Base-by-base conservation (phyloP, 495 filamentous ascomycete species). In the Talaromyces thailandensis region DNA sequence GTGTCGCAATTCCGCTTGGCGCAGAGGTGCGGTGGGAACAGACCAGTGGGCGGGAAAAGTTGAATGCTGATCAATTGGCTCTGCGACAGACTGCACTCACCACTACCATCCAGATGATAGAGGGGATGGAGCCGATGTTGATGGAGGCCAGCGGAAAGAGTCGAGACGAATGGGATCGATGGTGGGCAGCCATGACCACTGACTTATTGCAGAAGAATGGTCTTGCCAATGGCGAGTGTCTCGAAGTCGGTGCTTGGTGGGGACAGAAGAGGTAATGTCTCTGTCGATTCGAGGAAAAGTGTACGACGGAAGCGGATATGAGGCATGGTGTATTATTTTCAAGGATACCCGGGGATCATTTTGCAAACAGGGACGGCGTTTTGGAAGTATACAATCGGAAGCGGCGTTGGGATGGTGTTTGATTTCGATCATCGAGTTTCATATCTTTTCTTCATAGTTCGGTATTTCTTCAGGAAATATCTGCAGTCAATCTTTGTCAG, bases 211-310 rank as follows among this genome's bases (percentile, higher is more conserved):
- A 89, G 68, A 83, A 90, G 63, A 85, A 86, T 51, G 89, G 91
- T 23, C 85, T 91, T 25, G 83, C 85, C 35, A 90, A 84, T 76
- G 91, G 93, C 48, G 93, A 98, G 75, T 95, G 92, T 73, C 75
- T 98, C 51, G 93, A 97, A 79, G 83, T 94, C 62, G 93, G 92
- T 58, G 92, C 90, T n/a, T 96, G 92, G 92, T 95, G 91, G 88
- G 92, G 90, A 65, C 79, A 79, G 71, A 95, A 92, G 76, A 82
- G 75, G 65, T 73, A 74, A 72, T 78, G 62, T 31, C 8, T 31
- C 29, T 31, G 29, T 31, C 8, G 29, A 31, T 31, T 31, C 29
- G 29, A 7, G 29, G 29, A 31, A 31, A 5, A n/a, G 8, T 31
- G 29, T 31, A 31, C 29, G 29, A 31, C 8, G 31, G 7, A 55